Evolutionary conservation across 2,329 filamentous ascomycete genomes (phyloP).

Genomic region (Calonectria pseudoturangicola): DNA sequence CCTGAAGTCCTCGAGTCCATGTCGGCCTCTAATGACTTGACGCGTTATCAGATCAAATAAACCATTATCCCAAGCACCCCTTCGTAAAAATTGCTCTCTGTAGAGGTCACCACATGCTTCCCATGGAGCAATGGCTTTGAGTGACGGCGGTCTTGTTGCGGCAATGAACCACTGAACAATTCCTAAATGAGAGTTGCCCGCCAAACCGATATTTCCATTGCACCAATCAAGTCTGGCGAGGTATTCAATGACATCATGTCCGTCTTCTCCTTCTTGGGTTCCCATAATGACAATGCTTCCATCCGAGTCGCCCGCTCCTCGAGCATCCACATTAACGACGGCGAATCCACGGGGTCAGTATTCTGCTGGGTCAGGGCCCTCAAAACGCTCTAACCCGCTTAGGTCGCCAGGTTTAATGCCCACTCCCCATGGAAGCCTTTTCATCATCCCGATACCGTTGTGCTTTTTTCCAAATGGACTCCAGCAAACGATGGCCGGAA

Average conservation of each 20-base stretch:
- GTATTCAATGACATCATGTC: conserved; percentile 33
- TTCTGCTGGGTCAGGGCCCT: conserved; percentile 34
- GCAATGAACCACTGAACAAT: conserved; percentile 37
- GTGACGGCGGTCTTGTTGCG: conserved; percentile 1
- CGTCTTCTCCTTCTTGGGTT: conserved; percentile 29
- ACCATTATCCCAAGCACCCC: conserved; percentile 43
- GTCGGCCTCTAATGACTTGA: conserved; percentile 47
- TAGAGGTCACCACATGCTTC: conserved; percentile 33
- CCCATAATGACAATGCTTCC: conserved; percentile 25
- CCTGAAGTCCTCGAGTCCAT: conserved; percentile 48
- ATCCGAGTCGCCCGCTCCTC: conserved; percentile 25
- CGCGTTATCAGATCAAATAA: conserved; percentile 43
- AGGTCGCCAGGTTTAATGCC: conserved; percentile 40
- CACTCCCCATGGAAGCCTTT: conserved; percentile 40
- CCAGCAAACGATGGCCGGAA: conserved; percentile 67
- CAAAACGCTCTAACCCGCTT: conserved; percentile 38
- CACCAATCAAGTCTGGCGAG: conserved; percentile 35
- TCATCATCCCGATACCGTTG: conserved; percentile 57
- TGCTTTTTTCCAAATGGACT: conserved; percentile 69
- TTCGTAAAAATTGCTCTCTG: conserved; percentile 49
- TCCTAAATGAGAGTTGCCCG: conserved; percentile 36
- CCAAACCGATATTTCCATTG: conserved; percentile 30
- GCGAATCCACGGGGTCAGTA: conserved; percentile 30
- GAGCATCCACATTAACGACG: conserved; percentile 31
- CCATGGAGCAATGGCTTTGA: conserved; percentile 15